Base-by-base conservation (phyloP, 352 stramenopile genomes). In the Pythium periplocum region DNA sequence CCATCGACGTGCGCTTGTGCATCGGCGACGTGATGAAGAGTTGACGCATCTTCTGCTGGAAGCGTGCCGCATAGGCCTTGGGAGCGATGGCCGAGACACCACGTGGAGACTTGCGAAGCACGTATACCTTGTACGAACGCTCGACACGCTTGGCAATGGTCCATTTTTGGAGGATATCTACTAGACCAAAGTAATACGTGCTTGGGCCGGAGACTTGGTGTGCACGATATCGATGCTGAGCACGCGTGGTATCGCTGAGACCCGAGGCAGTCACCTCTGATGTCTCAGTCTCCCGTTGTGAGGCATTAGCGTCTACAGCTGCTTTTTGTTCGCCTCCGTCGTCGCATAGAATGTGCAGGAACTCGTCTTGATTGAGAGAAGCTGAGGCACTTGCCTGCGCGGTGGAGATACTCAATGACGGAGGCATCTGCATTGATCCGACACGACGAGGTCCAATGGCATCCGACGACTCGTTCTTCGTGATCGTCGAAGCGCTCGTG, bases 141-240 rank as follows among this genome's bases (percentile, higher is more conserved):
- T 96, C 88, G 4, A 69, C 49, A 40, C 86, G 76, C 55, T 96
- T 96, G 0, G 57, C 38, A 0, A 92, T 53, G 4, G 83, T 96
- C 85, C 85, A 96, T 54, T 85, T 70, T 67, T 96, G 88, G 43
- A 96, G 61, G 9, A 96, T 87, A 52, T 96, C 88, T 2, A 96
- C 91, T 4, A 96, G 63, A 0, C 88, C 88, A 47, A 96, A 83
- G 76, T 95, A 96, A 53, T 96, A 96, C 51, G 76, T 78, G 55
- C 84, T 92, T 12, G 87, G 85, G 0, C 85, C 86, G 1, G 84
- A 90, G 2, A 95, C 82, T 48, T 88, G 80, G 54, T 92, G 74
- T 42, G 82, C 84, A 36, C 75, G 60, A 45, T 90, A 90, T 17
- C 75, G 68, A 51, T 90, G 78, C 36, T 53, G 49, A 30, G 47